A percentile compares a stretch with the other conserved stretches of the same genome.
These are phyloP conservation scores for Wallacemonas sp. DNA, from an alignment of 208 protist genomes.

Conservation along the genomic window DNA sequence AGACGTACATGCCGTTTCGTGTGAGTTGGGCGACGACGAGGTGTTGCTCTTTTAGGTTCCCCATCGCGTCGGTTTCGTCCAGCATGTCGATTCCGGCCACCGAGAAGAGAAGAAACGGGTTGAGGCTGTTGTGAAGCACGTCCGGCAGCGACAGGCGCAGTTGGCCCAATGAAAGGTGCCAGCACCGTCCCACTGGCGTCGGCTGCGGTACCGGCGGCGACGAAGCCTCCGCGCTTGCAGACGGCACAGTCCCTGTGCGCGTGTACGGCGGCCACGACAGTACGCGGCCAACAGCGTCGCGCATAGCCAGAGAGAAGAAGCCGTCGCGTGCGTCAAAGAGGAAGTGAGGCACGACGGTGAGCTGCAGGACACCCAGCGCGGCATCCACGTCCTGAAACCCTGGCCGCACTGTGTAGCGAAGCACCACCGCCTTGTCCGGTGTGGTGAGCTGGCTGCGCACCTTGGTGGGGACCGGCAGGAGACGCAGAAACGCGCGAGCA, in stretches of 20 bases:
- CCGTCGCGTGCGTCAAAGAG: conserved; percentile 36
- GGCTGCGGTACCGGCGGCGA: background rate
- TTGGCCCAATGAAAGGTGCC: background rate
- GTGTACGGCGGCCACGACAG: conserved; percentile 18
- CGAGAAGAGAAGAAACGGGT: conserved; percentile 2
- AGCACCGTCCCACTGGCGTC: too few relatives aligned
- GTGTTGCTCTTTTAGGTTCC: background rate
- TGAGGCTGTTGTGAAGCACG: conserved; percentile 6
- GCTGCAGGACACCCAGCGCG: conserved; percentile 13
- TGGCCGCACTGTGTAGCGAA: background rate
- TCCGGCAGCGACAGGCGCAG: background rate
- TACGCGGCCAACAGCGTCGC: conserved; percentile 27
- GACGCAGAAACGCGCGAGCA: background rate
- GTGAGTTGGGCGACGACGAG: background rate
- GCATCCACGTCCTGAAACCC: background rate
- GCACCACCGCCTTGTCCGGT: background rate
- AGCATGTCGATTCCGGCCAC: conserved; percentile 10
- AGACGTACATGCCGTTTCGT: conserved; percentile 9
- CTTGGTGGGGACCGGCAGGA: background rate
- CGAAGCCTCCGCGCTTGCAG: too few relatives aligned
- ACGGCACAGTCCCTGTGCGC: too few relatives aligned
- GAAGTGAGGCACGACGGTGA: conserved; percentile 33
- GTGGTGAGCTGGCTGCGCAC: background rate
- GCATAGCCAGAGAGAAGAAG: conserved; percentile 21
- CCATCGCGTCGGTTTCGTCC: conserved; percentile 8